phyloP scores from a whole-genome alignment of 257 asterid genomes.

The Striga asiatica region DNA sequence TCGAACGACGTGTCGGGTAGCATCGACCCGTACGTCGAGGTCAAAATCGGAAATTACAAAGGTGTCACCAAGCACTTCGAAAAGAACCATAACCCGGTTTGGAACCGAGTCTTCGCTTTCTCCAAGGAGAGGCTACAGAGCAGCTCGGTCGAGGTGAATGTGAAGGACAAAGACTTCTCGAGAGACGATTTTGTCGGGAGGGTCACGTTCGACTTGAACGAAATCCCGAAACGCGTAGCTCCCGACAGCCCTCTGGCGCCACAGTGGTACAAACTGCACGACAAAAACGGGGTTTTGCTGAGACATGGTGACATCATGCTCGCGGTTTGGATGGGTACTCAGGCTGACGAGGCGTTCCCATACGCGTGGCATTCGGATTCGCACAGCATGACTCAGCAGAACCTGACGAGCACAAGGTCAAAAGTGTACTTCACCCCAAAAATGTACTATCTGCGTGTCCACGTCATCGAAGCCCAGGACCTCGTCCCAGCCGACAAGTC shows the following conservation, averaged over 20 bases:
- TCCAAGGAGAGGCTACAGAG: conserved; percentile 66
- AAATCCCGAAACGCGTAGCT: conserved; percentile 60
- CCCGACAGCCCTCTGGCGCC: conserved; percentile 92
- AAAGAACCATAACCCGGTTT: conserved; percentile 61
- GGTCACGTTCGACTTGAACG: conserved; percentile 52
- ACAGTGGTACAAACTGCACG: conserved; percentile 60
- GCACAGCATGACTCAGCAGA: conserved; percentile 49
- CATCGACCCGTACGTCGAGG: conserved; percentile 87
- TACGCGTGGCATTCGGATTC: conserved; percentile 94
- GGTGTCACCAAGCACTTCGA: conserved; percentile 65
- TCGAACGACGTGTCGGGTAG: conserved; percentile 69
- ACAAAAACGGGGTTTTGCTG: conserved; percentile 45
- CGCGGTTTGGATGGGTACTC: conserved; percentile 93
- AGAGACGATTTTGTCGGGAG: conserved; percentile 72
- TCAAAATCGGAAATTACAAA: conserved; percentile 74
- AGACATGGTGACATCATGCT: conserved; percentile 71
- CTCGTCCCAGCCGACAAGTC: conserved; percentile 52
- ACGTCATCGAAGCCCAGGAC: conserved; percentile 72
- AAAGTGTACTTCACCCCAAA: conserved; percentile 76
- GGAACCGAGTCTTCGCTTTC: conserved; percentile 70
- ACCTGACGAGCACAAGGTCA: conserved; percentile 46
- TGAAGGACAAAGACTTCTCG: conserved; percentile 65
- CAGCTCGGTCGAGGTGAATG: conserved; percentile 48
- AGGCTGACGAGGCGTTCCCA: conserved; percentile 86
- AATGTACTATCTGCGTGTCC: conserved; percentile 61